These are phyloP conservation scores for Epichloe sibirici DNA, from an alignment of 2,329 filamentous ascomycete genomes.

Conservation along the genomic window DNA sequence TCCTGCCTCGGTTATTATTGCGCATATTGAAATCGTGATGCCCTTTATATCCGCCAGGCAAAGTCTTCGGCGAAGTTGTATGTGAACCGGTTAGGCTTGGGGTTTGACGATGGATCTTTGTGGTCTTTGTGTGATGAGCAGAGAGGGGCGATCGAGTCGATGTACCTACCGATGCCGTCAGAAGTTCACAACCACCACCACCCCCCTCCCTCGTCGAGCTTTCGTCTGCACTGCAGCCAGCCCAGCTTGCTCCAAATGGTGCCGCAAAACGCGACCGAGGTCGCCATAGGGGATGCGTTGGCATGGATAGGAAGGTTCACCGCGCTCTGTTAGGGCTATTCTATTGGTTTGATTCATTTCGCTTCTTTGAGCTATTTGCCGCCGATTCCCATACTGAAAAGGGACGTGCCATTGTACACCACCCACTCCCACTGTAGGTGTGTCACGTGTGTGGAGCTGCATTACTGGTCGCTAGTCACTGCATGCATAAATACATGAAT, in stretches of 20 bases:
- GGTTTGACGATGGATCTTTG: neutral
- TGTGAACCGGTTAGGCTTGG: neutral
- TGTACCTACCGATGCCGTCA: neutral
- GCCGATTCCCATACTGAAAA: too few species aligned
- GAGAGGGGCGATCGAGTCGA: too few species aligned
- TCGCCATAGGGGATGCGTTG: neutral
- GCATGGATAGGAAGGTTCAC: neutral
- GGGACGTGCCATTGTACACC: too few species aligned
- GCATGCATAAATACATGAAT: too few species aligned
- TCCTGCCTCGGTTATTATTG: slow-evolving; percentile 17
- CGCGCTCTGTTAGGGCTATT: neutral
- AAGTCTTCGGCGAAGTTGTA: neutral
- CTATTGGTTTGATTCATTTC: neutral
- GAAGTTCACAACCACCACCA: neutral
- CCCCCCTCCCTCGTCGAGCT: neutral
- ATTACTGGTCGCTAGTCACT: too few species aligned
- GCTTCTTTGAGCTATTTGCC: neutral
- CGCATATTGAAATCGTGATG: slow-evolving; percentile 1
- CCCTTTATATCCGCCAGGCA: neutral
- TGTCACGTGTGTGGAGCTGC: too few species aligned
- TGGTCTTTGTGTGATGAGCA: neutral
- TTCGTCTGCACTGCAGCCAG: slow-evolving; percentile 11
- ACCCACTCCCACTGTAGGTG: too few species aligned
- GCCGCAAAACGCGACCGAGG: neutral
- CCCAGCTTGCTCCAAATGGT: slow-evolving; percentile 11